These are phyloP conservation scores for Hyphopichia buzzinii DNA, from an alignment of 1,139 yeast genomes.

Conservation along the genomic window DNA sequence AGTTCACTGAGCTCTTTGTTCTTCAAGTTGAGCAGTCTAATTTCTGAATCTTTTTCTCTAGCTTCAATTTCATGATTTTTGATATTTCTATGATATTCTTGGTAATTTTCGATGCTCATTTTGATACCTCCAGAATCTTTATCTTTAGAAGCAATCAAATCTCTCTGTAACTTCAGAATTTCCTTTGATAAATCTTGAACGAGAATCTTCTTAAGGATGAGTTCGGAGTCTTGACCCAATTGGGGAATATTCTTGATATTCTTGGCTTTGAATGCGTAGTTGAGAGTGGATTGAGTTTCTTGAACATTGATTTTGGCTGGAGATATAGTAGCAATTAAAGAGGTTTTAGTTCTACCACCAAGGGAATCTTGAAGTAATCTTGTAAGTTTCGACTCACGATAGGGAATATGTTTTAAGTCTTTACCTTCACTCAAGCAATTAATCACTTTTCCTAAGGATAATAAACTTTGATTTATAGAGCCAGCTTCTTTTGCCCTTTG, in stretches of 20 bases:
- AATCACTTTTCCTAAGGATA: conserved; percentile 83
- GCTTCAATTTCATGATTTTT: conserved; percentile 18
- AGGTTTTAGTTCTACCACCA: conserved; percentile 80
- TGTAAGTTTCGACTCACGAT: conserved; percentile 81
- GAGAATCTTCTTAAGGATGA: conserved; percentile 56
- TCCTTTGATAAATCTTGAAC: conserved; percentile 58
- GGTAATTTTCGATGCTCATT: conserved; percentile 58
- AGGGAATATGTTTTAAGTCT: conserved; percentile 59
- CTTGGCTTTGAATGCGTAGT: conserved; percentile 81
- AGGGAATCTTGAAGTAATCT: conserved; percentile 76
- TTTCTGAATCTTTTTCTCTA: conserved; percentile 17
- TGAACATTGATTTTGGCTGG: conserved; percentile 74
- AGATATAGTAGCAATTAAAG: conserved; percentile 77
- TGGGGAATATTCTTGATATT: conserved; percentile 75
- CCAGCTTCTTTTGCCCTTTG: conserved; percentile 88
- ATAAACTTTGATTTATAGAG: conserved; percentile 75
- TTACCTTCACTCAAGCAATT: conserved; percentile 50
- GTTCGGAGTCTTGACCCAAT: conserved; percentile 47
- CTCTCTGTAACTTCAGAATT: conserved; percentile 53
- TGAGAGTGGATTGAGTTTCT: conserved; percentile 79
- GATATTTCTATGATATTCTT: conserved; percentile 21
- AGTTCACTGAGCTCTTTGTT: conserved; percentile 10
- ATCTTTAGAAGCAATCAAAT: conserved; percentile 58
- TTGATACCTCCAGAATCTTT: conserved; percentile 55
- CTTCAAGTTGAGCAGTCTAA: conserved; percentile 13